Conservation (phyloP, 257 asterid genomes). For the Solanum pinnatisectum region DNA sequence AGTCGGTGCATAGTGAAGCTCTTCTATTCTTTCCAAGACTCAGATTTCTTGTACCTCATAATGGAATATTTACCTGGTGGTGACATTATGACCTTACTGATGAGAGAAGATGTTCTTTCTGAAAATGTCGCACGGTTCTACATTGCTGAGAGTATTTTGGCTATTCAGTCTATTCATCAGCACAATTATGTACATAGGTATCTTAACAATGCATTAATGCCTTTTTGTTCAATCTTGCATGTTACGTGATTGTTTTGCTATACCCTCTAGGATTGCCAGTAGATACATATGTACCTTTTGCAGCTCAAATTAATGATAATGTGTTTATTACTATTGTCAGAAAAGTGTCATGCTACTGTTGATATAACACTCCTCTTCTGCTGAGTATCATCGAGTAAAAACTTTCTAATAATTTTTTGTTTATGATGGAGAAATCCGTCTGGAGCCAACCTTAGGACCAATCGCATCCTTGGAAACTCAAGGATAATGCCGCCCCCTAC, state of each 20-base stretch:
- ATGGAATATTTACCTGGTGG: slow-evolving; percentile 99
- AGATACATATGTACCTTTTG: background rate
- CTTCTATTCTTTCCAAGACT: slow-evolving; percentile 89
- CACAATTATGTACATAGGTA: slow-evolving; percentile 89
- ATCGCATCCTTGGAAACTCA: background rate
- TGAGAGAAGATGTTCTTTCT: slow-evolving; percentile 87
- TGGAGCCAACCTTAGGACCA: background rate
- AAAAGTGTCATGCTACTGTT: background rate
- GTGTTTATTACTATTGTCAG: background rate
- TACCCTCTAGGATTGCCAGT: background rate
- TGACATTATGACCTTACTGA: slow-evolving; percentile 90
- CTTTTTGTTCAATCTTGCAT: background rate
- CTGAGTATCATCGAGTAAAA: background rate
- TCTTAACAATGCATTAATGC: background rate
- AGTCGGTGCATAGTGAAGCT: slow-evolving; percentile 98
- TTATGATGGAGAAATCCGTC: background rate
- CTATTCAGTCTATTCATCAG: slow-evolving; percentile 90
- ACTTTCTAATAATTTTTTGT: background rate
- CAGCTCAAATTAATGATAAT: background rate
- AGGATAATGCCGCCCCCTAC: background rate
- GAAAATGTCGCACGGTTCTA: slow-evolving; percentile 90
- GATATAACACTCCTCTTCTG: background rate
- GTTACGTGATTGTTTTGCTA: background rate
- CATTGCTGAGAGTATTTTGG: slow-evolving; percentile 89
- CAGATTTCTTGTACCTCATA: slow-evolving; percentile 80